These are phyloP conservation scores for Trichoderma endophyticum DNA, from an alignment of 2,329 filamentous ascomycete species.

Conservation along the genomic window DNA sequence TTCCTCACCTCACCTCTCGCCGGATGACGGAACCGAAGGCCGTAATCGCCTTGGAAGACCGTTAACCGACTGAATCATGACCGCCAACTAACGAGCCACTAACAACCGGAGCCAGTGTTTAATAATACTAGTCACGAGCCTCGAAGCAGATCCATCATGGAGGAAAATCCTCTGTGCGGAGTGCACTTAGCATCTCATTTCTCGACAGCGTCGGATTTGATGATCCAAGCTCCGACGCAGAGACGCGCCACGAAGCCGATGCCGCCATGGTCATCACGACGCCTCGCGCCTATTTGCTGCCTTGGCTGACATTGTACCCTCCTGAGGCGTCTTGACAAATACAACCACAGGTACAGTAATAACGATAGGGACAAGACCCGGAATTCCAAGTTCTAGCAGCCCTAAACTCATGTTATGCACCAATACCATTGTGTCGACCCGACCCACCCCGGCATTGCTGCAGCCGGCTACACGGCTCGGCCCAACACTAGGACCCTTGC, in stretches of 20 bases:
- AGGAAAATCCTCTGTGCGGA: background rate
- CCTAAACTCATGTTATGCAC: slow-evolving; percentile 1
- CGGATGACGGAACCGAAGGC: slow-evolving; percentile 8
- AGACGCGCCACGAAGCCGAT: background rate
- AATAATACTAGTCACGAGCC: background rate
- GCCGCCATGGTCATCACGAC: background rate
- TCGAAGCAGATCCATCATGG: background rate
- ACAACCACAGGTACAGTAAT: background rate
- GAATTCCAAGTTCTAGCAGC: slow-evolving; percentile 3
- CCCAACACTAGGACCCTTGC: slow-evolving; percentile 19
- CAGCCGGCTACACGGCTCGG: slow-evolving; percentile 20
- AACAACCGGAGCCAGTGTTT: background rate
- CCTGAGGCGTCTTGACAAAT: background rate
- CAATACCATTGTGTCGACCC: background rate
- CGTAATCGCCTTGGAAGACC: background rate
- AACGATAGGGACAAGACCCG: background rate
- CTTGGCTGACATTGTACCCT: background rate
- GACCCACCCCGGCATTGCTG: slow-evolving; percentile 14
- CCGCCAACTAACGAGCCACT: background rate
- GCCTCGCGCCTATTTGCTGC: background rate
- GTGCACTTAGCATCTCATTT: background rate
- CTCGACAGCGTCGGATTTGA: background rate
- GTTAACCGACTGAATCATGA: slow-evolving; percentile 1
- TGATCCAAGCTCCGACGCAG: background rate
- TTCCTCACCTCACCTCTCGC: slow-evolving; percentile 2